Base-by-base conservation (phyloP, 2,329 filamentous ascomycete species). In the Xylaria sp. region DNA sequence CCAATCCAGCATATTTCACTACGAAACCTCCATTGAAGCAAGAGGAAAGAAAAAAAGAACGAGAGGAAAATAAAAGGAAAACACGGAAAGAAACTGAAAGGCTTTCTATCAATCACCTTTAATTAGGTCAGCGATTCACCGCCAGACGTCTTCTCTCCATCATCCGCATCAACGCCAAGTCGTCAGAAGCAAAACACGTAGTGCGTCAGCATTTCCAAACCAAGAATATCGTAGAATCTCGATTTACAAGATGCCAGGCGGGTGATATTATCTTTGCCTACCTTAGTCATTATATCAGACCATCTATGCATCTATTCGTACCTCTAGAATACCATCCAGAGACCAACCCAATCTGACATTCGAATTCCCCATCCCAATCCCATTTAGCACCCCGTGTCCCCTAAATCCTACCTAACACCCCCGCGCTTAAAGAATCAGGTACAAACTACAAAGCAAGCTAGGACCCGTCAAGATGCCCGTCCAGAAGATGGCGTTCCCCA, bases 401-500 rank as follows among this genome's bases (percentile, higher is more conserved):
- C 9, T n/a, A n/a, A n/a, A n/a, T n/a, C n/a, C n/a, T n/a, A n/a
- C n/a, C n/a, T n/a, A n/a, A n/a, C n/a, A n/a, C 18, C 12, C 13
- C 25, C 12, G 3, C 48, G 21, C 48, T 54, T 27, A 54, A 35
- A 90, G 76, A 50, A 90, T 86, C 65, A 90, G 75, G 72, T 90
- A 90, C 61, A 90, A 75, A 65, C 87, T 89, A 73, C 87, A 89
- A 27, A 90, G 76, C 47, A 93, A 78, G 79, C 91, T 93, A 1
- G 92, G 92, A 0, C 91, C 91, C 2, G 91, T 91, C 68, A 93
- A 92, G n/a, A 94, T 86, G 0, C 92, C 91, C 48, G 92, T 76
- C 92, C 92, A 95, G 74, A 94, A 94, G 2, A 93, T 84, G 8
- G 92, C 78, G 76, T 95, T 94, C 0, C 92, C 92, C 23, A 94